Base-by-base conservation (phyloP, 2,329 filamentous ascomycete genomes). In the Paecilomyces dactylethromorphus region DNA sequence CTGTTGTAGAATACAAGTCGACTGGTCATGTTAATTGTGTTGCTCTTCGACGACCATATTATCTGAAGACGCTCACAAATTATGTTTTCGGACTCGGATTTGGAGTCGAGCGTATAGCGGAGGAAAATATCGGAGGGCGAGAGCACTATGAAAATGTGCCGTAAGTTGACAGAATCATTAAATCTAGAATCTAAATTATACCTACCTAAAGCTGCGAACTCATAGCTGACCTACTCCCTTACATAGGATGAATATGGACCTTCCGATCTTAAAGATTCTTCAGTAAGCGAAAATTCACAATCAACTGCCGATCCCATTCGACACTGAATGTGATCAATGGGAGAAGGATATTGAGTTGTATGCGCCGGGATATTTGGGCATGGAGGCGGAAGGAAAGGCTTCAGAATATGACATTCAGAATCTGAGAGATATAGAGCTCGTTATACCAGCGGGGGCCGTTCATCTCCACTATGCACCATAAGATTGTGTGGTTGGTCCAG, bases 371-470 rank as follows among this genome's bases (percentile, higher is more conserved):
- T 56, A 56, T 29, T 45, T 56, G 39, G 54, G 35, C 22, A 56
- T 56, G 54, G 54, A 56, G 54, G 31, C 33, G 24, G 54, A 56
- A 31, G 54, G 54, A 13, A 35, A 35, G 22, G 35, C 54, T 56
- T 35, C 33, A 26, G 54, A 56, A 3, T 66, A 70, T 55, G 65
- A 65, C 56, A 6, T 45, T 45, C 35, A 18, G 35, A 45, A 21
- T 45, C 35, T 45, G 8, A 45, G 35, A 15, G 15, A 45, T 18
- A 45, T n/a, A 21, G 26, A 29, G 7, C 1, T 29, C 4, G 26
- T 5, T 29, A 7, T 29, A 5, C 26, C 26, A 7, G 26, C 26
- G 26, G 26, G 26, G 7, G 7, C 26, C 2, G 4, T 4, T 29
- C 26, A 7, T 6, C 7, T 26, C 1, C 4, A 29, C 26, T 29